Conservation (phyloP, 257 asterid genomes). For the Gynochthodes officinalis region DNA sequence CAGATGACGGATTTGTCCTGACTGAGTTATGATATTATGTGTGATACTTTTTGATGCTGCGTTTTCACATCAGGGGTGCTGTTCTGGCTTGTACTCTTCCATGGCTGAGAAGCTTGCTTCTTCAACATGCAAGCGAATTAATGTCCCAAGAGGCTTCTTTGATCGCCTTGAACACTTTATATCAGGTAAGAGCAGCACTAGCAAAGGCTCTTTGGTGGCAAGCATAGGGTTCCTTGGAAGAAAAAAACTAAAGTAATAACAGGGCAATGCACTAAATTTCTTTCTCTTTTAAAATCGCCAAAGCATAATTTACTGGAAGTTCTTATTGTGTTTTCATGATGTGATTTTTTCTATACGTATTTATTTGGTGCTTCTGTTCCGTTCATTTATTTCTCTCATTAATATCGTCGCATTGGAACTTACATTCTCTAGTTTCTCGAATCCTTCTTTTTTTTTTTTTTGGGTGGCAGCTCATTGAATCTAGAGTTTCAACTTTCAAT, state of each 20-base stretch:
- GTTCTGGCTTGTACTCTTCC: conserved; percentile 90
- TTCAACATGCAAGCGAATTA: conserved; percentile 79
- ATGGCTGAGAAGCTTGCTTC: conserved; percentile 80
- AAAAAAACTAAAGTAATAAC: background rate
- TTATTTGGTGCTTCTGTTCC: too few relatives aligned
- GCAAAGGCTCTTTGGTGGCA: background rate
- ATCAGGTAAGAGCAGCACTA: conserved; percentile 53
- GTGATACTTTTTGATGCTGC: background rate
- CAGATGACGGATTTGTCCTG: background rate
- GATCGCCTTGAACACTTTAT: conserved; percentile 67
- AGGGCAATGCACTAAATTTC: background rate
- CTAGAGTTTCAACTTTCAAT: conserved; percentile 69
- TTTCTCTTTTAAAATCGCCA: background rate
- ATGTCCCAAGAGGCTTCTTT: conserved; percentile 92
- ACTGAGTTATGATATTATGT: background rate
- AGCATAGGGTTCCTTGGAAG: background rate
- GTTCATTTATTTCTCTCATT: too few relatives aligned
- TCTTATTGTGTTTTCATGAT: background rate
- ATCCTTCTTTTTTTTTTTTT: background rate
- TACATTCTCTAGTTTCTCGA: background rate
- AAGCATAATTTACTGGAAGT: background rate
- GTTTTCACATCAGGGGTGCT: conserved; percentile 62
- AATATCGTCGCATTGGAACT: too few relatives aligned
- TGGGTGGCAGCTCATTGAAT: conserved; percentile 74
- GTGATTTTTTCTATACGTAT: too few relatives aligned